Percentiles rank a stretch among this genome's conserved stretches.
Evolutionary conservation across 495 filamentous ascomycete genomes (phyloP).

Genomic region (Trichoderma orchidacearum): DNA sequence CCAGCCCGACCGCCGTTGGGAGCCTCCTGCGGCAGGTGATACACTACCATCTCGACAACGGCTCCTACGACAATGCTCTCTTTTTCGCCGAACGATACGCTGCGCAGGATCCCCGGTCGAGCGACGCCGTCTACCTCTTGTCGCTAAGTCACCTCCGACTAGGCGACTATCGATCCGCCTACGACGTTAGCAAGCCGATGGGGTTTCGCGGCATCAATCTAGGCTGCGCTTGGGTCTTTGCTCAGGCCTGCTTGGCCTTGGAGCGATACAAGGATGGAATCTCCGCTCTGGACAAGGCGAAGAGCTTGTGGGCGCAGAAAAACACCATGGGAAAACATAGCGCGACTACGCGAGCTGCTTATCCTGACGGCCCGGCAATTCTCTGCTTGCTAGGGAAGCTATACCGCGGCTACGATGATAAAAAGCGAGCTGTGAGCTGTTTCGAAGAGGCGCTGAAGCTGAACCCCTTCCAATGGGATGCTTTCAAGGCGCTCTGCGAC

Average conservation of each 20-base stretch:
- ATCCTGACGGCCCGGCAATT: slow-evolving; percentile 75
- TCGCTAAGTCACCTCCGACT: slow-evolving; percentile 72
- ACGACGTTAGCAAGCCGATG: slow-evolving; percentile 51
- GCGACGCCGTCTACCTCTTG: slow-evolving; percentile 71
- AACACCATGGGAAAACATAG: slow-evolving; percentile 61
- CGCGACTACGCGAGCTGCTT: slow-evolving; percentile 52
- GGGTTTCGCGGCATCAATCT: slow-evolving; percentile 57
- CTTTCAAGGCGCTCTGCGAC: slow-evolving; percentile 59
- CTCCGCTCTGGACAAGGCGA: slow-evolving; percentile 61
- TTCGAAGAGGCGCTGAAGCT: slow-evolving; percentile 79
- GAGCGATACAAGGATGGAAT: slow-evolving; percentile 70
- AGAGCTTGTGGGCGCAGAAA: slow-evolving; percentile 53
- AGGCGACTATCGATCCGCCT: slow-evolving; percentile 52
- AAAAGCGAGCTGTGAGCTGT: slow-evolving; percentile 63
- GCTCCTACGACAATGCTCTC: slow-evolving; percentile 72
- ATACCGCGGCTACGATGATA: slow-evolving; percentile 66
- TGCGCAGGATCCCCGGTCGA: slow-evolving; percentile 64
- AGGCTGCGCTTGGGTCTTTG: slow-evolving; percentile 85
- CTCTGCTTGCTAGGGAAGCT: slow-evolving; percentile 76
- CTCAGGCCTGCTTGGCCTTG: slow-evolving; percentile 71
- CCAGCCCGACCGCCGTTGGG: slow-evolving; percentile 49
- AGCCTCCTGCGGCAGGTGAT: slow-evolving; percentile 72
- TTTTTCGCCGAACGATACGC: slow-evolving; percentile 80
- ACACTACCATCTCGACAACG: slow-evolving; percentile 88
- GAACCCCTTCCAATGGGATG: slow-evolving; percentile 98